phyloP scores from a whole-genome alignment of 306 rosid species.

The Medicago truncatula region MtrunA17r5.0-ANR NC_053048.1:9624001-9624500 shows the following conservation, averaged over 20 bases:
- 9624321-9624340: slow-evolving; percentile 18
- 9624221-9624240: slow-evolving; percentile 27
- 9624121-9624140: neutral
- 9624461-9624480: neutral
- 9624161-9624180: slow-evolving; percentile 30
- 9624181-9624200: slow-evolving; percentile 37
- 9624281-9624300: slow-evolving; percentile 2
- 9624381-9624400: neutral
- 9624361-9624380: neutral
- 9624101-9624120: too few species aligned
- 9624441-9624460: neutral
- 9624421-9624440: neutral
- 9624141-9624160: slow-evolving; percentile 35
- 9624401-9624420: neutral
- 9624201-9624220: slow-evolving; percentile 26
- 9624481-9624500: neutral
- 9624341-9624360: neutral
- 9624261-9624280: slow-evolving; percentile 10
- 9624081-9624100: too few species aligned
- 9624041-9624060: too few species aligned
- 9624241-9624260: slow-evolving; percentile 24
- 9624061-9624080: too few species aligned
- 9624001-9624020: too few species aligned
- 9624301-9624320: slow-evolving; percentile 25
- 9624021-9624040: too few species aligned